A percentile compares a stretch with the other conserved stretches of the same genome.
phyloP scores from a whole-genome alignment of 768 basidiomycete species.

The Lactarius akahatsu region DNA sequence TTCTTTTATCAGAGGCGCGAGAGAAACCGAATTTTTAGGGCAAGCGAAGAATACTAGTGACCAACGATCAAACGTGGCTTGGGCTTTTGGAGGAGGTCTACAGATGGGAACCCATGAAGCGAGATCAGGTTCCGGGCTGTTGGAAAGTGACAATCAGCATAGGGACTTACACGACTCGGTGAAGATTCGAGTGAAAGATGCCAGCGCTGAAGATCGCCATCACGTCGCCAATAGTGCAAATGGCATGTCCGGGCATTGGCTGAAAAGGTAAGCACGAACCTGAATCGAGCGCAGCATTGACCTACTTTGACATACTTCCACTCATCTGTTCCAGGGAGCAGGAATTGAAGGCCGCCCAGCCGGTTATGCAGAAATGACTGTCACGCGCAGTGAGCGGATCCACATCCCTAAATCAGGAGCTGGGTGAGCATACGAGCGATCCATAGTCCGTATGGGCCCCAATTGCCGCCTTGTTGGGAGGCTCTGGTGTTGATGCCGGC shows the following conservation, averaged over 20 bases:
- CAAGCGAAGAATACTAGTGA: conserved; percentile 71
- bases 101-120: too few relatives aligned
- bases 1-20: conserved; percentile 52
- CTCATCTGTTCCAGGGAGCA: neutral
- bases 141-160: too few relatives aligned
- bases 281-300: neutral
- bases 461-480: conserved; percentile 35
- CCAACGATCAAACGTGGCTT: conserved; percentile 56
- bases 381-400: neutral
- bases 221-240: conserved; percentile 38
- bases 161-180: conserved; percentile 34
- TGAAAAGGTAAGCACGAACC: conserved; percentile 2
- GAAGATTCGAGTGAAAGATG: conserved; percentile 36
- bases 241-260: conserved; percentile 37
- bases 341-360: conserved; percentile 14
- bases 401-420: too few relatives aligned
- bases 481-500: conserved; percentile 30
- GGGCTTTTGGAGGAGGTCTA: conserved; percentile 55
- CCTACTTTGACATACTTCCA: conserved; percentile 16
- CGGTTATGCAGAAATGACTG: conserved; percentile 10
- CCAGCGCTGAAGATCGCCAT: conserved; percentile 37
- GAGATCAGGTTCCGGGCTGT: neutral
- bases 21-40: conserved; percentile 53
- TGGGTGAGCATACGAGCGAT: conserved; percentile 27
- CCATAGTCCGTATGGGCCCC: conserved; percentile 43